Evolutionary conservation across 2,329 filamentous ascomycete genomes (phyloP), one percentile per base, ranked within the genome.

Genomic region (Calonectria leucothoes): DNA sequence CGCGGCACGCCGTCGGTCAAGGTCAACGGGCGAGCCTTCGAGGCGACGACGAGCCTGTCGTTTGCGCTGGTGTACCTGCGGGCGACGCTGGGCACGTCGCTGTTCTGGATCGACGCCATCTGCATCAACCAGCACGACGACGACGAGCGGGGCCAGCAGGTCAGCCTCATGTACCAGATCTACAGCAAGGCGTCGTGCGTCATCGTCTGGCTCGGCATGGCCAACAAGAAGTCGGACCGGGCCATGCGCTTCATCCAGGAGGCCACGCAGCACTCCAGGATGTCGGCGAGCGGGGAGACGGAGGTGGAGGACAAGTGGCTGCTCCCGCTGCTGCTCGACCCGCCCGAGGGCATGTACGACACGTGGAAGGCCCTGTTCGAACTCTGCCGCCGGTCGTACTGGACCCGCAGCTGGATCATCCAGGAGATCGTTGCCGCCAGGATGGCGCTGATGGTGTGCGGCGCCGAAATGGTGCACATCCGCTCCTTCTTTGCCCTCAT

Each of bases 101-200:
- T 61, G 14, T 61, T 61, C 55, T 61, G 55, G 55, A 61, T 61
- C 35, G 55, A 61, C 37, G 55, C 55, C 55, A 61, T 61, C 23
- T 61, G 55, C 33, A 39, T 61, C 55, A 61, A 61, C 33, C 55
- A 61, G 55, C 33, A 61, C 15, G 55, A 61, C 25, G 55, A 27
- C 23, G 33, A 61, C 8, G 55, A 61, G 23, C 39, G 37, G 33
- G 33, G 55, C 37, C 55, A 39, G 15, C 55, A 61, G 37, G 55
- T 61, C 6, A 3, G 23, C 14, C 7, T 61, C 55, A 61, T 61
- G 55, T 61, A 61, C 23, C 55, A 61, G 33, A 61, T 61, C 23
- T 61, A 61, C 55, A 61, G 37, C 55, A 61, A 15, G 33, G 55
- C 55, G 14, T 61, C 55, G 3, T 61, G 55, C 23, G 35, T 39